Percentiles rank a stretch among this genome's conserved stretches.
Evolutionary conservation across 1,284 basidiomycete genomes (phyloP).

Genomic region (Irpex rosettiformis): DNA sequence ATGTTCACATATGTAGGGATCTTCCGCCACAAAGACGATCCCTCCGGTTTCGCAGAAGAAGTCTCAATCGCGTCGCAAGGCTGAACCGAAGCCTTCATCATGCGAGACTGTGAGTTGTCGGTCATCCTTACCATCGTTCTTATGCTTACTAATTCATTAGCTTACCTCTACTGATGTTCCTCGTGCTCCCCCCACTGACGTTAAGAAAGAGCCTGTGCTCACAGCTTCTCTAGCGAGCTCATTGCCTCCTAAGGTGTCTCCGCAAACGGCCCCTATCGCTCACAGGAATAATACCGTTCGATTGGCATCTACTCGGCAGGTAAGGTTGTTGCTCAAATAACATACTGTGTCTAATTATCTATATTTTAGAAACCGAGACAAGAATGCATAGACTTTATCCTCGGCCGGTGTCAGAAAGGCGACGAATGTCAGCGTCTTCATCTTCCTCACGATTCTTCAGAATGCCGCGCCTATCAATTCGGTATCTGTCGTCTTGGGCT

Average conservation of each 20-base stretch:
- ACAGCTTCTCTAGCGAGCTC: not conserved
- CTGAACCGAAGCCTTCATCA: not conserved
- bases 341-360: not conserved
- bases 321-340: no score
- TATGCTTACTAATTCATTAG: not conserved
- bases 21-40: not conserved
- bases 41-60: slow-evolving; percentile 2
- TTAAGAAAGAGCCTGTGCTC: not conserved
- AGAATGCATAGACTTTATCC: not conserved
- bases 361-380: not conserved
- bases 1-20: not conserved
- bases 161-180: not conserved
- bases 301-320: no score
- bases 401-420: not conserved
- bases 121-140: not conserved
- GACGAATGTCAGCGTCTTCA: not conserved
- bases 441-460: not conserved
- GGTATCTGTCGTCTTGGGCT: not conserved
- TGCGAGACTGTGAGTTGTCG: not conserved
- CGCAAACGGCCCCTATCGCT: no score
- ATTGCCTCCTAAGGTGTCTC: not conserved
- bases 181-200: not conserved
- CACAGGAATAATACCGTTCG: no score
- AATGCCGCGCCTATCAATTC: not conserved
- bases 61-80: not conserved